Evolutionary conservation across 768 basidiomycete genomes (phyloP).

Genomic region (Suillus occidentalis): DNA sequence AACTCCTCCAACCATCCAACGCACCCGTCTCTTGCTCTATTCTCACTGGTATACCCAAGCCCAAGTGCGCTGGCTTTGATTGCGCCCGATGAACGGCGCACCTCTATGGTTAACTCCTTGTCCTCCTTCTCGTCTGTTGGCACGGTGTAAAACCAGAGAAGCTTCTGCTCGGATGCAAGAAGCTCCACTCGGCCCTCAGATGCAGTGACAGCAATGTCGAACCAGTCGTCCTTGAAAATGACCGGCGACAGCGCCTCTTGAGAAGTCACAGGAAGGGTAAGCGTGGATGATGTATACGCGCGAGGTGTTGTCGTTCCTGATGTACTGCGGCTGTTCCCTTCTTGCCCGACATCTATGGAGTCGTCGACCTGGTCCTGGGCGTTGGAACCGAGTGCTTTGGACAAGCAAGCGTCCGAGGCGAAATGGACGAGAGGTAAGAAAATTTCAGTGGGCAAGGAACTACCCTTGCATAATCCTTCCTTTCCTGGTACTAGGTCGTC

Average conservation of each 20-base stretch:
- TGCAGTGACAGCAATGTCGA: constrained; percentile 44
- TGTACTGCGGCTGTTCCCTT: neutral
- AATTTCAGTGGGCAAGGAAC: constrained; percentile 76
- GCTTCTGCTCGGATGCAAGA: constrained; percentile 47
- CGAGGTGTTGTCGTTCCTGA: constrained; percentile 7
- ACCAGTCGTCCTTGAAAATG: constrained; percentile 21
- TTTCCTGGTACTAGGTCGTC: neutral
- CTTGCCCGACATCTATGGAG: neutral
- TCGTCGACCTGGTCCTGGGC: constrained; percentile 1
- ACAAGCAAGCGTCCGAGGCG: constrained; percentile 44
- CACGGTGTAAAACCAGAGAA: constrained; percentile 50
- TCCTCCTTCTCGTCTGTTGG: constrained; percentile 26
- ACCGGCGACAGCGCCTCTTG: constrained; percentile 3
- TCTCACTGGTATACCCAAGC: neutral
- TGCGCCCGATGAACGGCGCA: constrained; percentile 42
- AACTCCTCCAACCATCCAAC: constrained; percentile 12
- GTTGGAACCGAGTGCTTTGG: constrained; percentile 15
- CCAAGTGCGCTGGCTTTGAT: constrained; percentile 23
- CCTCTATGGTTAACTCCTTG: constrained; percentile 39
- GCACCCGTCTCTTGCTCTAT: neutral
- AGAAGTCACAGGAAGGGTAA: constrained; percentile 13
- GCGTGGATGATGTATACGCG: constrained; percentile 16
- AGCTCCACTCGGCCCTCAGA: constrained; percentile 49
- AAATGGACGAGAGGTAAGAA: constrained; percentile 91
- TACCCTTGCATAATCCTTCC: constrained; percentile 11